These are phyloP conservation scores for Blyttiomyces sp. DNA, from an alignment of 371 early-diverging fungal genomes.

Conservation along the genomic window DNA sequence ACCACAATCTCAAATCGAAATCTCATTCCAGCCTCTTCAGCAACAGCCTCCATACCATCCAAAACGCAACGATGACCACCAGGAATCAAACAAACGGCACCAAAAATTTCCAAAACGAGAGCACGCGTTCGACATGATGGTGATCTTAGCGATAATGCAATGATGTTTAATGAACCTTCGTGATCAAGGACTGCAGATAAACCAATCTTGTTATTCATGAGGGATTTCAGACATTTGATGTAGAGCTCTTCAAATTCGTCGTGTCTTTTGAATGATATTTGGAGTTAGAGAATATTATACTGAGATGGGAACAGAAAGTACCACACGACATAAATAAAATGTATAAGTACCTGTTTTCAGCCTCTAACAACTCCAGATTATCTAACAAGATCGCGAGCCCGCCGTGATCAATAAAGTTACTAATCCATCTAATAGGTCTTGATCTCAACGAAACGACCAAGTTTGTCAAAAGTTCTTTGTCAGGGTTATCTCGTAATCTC, in stretches of 20 bases:
- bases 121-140: constrained; percentile 39
- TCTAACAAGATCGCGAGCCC: constrained; percentile 43
- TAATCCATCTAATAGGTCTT: constrained; percentile 52
- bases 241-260: constrained; percentile 49
- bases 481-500: constrained; percentile 28
- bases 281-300: background rate
- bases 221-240: constrained; percentile 49
- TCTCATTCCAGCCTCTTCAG: constrained; percentile 26
- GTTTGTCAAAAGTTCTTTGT: constrained; percentile 34
- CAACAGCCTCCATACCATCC: constrained; percentile 42
- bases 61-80: constrained; percentile 49
- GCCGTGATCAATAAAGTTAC: constrained; percentile 46
- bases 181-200: constrained; percentile 48
- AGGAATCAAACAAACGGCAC: constrained; percentile 53
- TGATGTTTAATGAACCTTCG: constrained; percentile 37
- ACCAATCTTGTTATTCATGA: constrained; percentile 58
- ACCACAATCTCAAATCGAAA: constrained; percentile 48
- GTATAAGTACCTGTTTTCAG: constrained; percentile 15
- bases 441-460: constrained; percentile 44
- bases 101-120: constrained; percentile 51
- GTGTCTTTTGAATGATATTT: too few relatives aligned
- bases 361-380: constrained; percentile 36
- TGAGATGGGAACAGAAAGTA: background rate
- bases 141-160: constrained; percentile 47
- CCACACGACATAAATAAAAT: background rate